Evolutionary conservation across 805 yeast genomes (phyloP), one percentile per base, ranked within the genome.

Genomic region (Lipomyces chichibuensis): DNA sequence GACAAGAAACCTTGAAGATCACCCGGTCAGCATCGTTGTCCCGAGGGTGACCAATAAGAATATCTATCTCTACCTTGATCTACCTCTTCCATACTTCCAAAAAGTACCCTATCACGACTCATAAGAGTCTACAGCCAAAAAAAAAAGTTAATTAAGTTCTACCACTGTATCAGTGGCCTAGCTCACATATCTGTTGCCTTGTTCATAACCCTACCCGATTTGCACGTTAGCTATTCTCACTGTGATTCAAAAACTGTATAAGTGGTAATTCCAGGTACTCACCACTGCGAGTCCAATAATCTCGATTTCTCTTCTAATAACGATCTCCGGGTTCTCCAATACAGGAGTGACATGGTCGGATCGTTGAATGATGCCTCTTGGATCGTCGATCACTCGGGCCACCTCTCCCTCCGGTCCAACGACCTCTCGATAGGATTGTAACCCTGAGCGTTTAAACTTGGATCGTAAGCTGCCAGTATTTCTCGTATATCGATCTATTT

Each of bases 231-330:
- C 39, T 23, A 52, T 17, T 8, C 14, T 27, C 9, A 52, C 14
- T 20, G 20, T 14, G 20, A 17, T 27, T 25, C 13, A 13, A 13
- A 14, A 25, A 29, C 11, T 13, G 8, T 5, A 37, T 3, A 4
- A 6, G 20, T 32, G 52, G 39, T 9, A 25, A 43, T 17, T 25
- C 13, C 7, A 59, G n/a, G 13, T 13, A 65, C 66, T 33, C 27
- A 69, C 69, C 55, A 93, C 75, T 62, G 92, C 84, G 20, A 95
- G 82, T 75, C 92, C 93, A 92, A 92, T 88, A 80, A 88, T 84
- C 79, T 95, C 98, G 29, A 95, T 81, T 75, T 91, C 90, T 65
- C 99, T 83, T 75, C 94, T 97, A 57, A 95, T 86, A 0, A 94
- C 92, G 25, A 94, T 77, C 3, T 94, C 89, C 1, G 98, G 98